Evolutionary conservation across 83 land plant genomes (phyloP), one percentile per base, ranked within the genome.

Genomic region (Picea mariana): DNA sequence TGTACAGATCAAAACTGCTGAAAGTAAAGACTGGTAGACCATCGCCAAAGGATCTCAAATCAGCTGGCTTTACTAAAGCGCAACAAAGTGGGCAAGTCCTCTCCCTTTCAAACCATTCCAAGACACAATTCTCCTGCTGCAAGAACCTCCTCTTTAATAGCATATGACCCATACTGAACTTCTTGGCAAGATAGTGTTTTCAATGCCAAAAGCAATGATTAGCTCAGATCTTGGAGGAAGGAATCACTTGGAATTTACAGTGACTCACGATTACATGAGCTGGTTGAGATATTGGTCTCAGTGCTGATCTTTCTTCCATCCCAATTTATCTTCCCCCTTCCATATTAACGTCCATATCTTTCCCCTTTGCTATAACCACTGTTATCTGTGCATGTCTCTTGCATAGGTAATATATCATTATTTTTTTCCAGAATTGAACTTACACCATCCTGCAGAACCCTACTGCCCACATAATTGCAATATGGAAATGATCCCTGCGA

Each of bases 291-390:
- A 55, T 61, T 76, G 79, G 61, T 34, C 62, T 76, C 24, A 62
- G 34, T 58, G 62, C 62, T 24, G 62, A n/a, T 55, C 34, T 55
- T 55, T 76, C 79, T 76, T 40, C 62, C 31, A 55, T 55, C 24
- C 79, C 79, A 55, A 76, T 76, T 76, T 76, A 40, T 76, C 79
- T 76, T 76, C 79, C 79, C 47, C 79, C 79, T 76, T 76, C 79
- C 79, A 76, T 76, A 55, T 76, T 40, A 26, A 76, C 79, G 17
- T 76, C 79, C 79, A 76, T 76, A 76, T 55, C 79, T 76, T 26
- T 76, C 79, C 38, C 79, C 79, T 76, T 76, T 62, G 17, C 62
- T 76, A 34, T 20, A 55, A 58, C 79, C 79, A 55, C 62, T 76
- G 40, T 17, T 24, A 76, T 76, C 52, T 0, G n/a, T 12, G 16